Evolutionary conservation across 2,329 filamentous ascomycete species (phyloP).

Genomic region (Aspergillus carbonarius): DNA sequence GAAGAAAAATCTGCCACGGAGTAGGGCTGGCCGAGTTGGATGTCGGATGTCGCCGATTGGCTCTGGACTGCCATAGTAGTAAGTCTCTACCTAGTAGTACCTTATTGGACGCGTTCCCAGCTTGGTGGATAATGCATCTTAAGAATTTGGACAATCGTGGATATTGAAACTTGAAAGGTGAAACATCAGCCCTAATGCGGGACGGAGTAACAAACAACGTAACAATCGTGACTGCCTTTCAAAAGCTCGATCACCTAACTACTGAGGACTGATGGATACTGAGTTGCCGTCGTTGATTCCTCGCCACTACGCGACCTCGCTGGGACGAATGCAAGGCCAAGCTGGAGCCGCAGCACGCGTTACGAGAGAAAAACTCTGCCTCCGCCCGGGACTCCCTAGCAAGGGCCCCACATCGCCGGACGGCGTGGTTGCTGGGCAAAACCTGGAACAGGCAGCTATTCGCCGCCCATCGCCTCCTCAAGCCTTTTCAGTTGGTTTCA

Average conservation of each 20-base stretch:
- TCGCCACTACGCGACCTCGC: background rate
- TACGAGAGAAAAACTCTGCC: conserved; percentile 15
- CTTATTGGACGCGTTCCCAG: background rate
- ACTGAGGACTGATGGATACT: background rate
- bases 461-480: background rate
- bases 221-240: too few relatives aligned
- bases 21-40: background rate
- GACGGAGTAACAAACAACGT: background rate
- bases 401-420: conserved; percentile 11
- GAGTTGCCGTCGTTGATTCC: background rate
- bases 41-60: conserved; percentile 2
- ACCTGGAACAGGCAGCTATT: background rate
- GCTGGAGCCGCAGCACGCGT: background rate
- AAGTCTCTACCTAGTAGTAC: too few relatives aligned
- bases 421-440: background rate
- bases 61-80: background rate
- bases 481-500: background rate
- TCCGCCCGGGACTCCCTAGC: conserved; percentile 6
- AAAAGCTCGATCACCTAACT: too few relatives aligned
- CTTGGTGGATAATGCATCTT: background rate
- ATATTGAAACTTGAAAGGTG: too few relatives aligned
- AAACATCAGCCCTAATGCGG: too few relatives aligned
- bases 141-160: background rate
- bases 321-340: background rate
- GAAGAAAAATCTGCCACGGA: conserved; percentile 2